Percentiles rank a stretch among this genome's conserved stretches.
These are phyloP conservation scores for Magnolia changhungtana DNA, from an alignment of 164 flowering plant genomes.

Conservation along the genomic window DNA sequence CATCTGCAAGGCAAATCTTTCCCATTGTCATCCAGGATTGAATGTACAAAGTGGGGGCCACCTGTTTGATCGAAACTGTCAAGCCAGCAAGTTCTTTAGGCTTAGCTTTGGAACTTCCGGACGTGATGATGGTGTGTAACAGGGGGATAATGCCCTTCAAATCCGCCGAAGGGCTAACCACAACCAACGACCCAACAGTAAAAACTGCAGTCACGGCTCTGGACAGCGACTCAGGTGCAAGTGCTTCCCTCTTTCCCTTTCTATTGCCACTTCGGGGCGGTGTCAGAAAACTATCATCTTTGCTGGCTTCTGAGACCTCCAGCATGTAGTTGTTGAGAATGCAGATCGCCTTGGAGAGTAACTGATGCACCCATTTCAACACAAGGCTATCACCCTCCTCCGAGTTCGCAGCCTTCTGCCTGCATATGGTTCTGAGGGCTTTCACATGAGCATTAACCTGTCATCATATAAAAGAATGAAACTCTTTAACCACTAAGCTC, in stretches of 20 bases:
- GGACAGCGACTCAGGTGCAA: conserved; percentile 23
- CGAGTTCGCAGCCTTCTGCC: conserved; percentile 51
- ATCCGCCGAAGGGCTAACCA: conserved; percentile 73
- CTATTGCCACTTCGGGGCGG: conserved; percentile 43
- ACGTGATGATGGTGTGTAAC: conserved; percentile 77
- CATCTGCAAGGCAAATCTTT: conserved; percentile 92
- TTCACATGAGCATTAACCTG: conserved; percentile 95
- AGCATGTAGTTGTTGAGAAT: conserved; percentile 55
- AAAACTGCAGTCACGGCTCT: conserved; percentile 65
- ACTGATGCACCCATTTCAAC: conserved; percentile 53
- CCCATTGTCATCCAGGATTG: conserved; percentile 98
- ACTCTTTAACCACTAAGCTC: neutral
- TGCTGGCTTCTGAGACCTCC: conserved; percentile 34
- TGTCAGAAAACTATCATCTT: conserved; percentile 40
- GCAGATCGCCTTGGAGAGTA: conserved; percentile 61
- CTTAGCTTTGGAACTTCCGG: conserved; percentile 51
- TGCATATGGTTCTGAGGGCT: conserved; percentile 85
- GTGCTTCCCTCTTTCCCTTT: conserved; percentile 32
- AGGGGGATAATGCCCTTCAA: conserved; percentile 51
- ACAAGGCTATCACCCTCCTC: conserved; percentile 74
- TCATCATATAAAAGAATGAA: neutral
- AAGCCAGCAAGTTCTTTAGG: conserved; percentile 42
- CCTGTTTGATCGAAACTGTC: conserved; percentile 42
- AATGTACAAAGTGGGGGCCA: conserved; percentile 66
- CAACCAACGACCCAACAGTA: conserved; percentile 78